phyloP scores from a whole-genome alignment of 2,329 filamentous ascomycete species.

The Bipolaris cookei region DNA sequence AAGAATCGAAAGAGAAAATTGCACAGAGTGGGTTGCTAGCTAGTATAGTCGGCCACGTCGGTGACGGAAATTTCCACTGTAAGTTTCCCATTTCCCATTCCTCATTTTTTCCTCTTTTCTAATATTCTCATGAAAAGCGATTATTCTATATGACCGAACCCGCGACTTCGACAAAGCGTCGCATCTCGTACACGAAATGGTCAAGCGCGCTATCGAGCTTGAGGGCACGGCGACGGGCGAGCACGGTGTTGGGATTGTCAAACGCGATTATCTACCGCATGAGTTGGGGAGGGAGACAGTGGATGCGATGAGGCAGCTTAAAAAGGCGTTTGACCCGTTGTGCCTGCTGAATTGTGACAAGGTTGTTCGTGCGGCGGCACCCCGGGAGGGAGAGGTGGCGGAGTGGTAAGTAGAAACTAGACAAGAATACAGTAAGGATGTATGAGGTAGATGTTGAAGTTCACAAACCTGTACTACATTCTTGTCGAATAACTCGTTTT shows the following conservation, averaged over 20 bases:
- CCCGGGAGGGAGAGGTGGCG: slow-evolving; percentile 57
- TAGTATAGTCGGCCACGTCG: slow-evolving; percentile 74
- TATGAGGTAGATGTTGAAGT: too few species aligned
- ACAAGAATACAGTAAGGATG: too few species aligned
- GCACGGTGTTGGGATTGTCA: slow-evolving; percentile 83
- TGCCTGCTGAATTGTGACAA: slow-evolving; percentile 70
- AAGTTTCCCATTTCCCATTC: slow-evolving; percentile 25
- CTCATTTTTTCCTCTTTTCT: too few species aligned
- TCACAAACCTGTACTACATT: too few species aligned
- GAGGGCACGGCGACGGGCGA: slow-evolving; percentile 87
- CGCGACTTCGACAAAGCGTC: slow-evolving; percentile 71
- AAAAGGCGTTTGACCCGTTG: slow-evolving; percentile 79
- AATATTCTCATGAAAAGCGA: slow-evolving; percentile 51
- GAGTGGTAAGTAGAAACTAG: slow-evolving; percentile 56
- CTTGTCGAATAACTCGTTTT: too few species aligned
- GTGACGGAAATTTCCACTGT: slow-evolving; percentile 77
- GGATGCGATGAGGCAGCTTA: slow-evolving; percentile 85
- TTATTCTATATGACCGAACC: slow-evolving; percentile 68
- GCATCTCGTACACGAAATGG: slow-evolving; percentile 79
- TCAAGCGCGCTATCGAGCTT: slow-evolving; percentile 82
- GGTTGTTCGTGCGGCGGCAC: slow-evolving; percentile 63
- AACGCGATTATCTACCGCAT: slow-evolving; percentile 81
- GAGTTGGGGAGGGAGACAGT: slow-evolving; percentile 78
- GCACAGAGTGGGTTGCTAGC: slow-evolving; percentile 66
- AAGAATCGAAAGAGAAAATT: slow-evolving; percentile 74